Evolutionary conservation across 257 asterid genomes (phyloP), one percentile per base, ranked within the genome.

Genomic region (Ehretia macrophylla): DNA sequence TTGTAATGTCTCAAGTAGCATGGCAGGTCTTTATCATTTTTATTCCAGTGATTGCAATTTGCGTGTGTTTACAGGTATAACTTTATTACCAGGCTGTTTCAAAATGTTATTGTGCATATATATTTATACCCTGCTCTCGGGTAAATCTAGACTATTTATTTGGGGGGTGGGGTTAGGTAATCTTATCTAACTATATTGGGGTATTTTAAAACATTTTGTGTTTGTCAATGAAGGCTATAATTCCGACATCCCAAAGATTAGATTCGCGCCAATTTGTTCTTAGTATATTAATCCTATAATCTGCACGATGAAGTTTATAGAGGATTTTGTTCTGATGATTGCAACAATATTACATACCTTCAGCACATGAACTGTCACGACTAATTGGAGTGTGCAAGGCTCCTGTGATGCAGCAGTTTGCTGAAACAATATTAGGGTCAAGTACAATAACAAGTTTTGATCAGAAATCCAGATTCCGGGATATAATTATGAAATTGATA

Each of bases 401-500:
- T 71, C 98, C 97, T 17, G 73, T 88, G 11, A 84, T 92, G 64
- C 98, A 92, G 63, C 98, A 81, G 62, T 92, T 92, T 57, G 79
- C 98, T 0, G 98, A 92, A 72, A 88, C 98, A 4, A 79, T 92
- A 35, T 84, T 95, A 1, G 98, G 98, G 69, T 72, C 97, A 52
- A 83, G 76, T 63, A 92, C 97, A 0, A 92, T 92, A 58, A 73
- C 97, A 75, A 73, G 95, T 60, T 92, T 92, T 17, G 83, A 84
- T 67, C 97, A 88, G 61, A 81, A 86, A 58, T 47, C 78, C 0
- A 75, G 97, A 67, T 92, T 92, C 68, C 77, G 77, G 42, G 93
- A 82, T 46, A 52, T 70, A 49, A 78, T 77, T 75, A 84, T 88
- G 99, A 81, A 62, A 63, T 74, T 84, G 17, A 83, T 92, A 20